Evolutionary conservation across 768 basidiomycete species (phyloP), one percentile per base, ranked within the genome.

Genomic region (Suillus plorans): DNA sequence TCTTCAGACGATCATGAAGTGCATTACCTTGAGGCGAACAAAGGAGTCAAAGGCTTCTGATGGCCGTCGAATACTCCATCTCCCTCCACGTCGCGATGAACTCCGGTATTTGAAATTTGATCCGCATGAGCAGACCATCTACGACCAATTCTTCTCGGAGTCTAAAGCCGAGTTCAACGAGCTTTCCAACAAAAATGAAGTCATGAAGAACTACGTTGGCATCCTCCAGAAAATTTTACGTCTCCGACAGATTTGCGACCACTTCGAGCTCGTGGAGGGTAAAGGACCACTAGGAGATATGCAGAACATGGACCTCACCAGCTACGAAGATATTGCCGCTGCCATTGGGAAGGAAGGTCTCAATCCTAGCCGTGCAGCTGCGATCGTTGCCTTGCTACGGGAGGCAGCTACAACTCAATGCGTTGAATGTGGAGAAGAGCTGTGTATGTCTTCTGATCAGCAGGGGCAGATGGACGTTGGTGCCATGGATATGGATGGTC

Each of bases 171-270:
- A 96, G 77, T 98, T 98, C 76, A 88, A 87, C 66, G 89, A 93
- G 72, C 81, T 98, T 68, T 87, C 91, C 37, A 83, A 88, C 76
- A 93, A 91, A 77, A 94, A 96, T 70, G 91, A 95, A 75, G 90
- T 97, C 61, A 93, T 96, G 90, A 97, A 97, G 85, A 98, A 97
- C 74, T 97, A 97, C 73, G 97, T 97, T 69, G 94, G 95, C 62
- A 97, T 99, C 71, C 78, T 99, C 69, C 97, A 98, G 78, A 95
- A 96, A 82, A 93, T 99, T 64, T 82, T 99, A 61, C 92, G 96
- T 28, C 84, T 99, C 55, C 91, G 97, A 62, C 97, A 99, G 80
- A 99, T 99, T 58, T 99, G 97, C 77, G 95, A 98, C 73, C 97
- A 99, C 77, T 93, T 86, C 70, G 94, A 94, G 71, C 84, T 98